Conservation (phyloP, 2,329 filamentous ascomycete species). For the Fusarium torulosum region DNA sequence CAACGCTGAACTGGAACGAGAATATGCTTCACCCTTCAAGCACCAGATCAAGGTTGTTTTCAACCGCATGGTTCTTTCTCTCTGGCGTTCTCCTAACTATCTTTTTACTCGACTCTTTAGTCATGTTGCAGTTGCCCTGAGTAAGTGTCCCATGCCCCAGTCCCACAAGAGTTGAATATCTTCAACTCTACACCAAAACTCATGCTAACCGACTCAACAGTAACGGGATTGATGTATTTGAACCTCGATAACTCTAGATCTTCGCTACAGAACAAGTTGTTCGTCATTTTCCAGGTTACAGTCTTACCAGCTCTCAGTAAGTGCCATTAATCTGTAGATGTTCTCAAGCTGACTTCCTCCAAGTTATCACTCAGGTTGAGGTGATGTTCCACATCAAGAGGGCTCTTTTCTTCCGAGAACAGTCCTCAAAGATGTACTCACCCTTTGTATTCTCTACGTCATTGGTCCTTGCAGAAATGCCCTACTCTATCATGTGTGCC, state of each 20-base stretch:
- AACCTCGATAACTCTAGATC: conserved; percentile 80
- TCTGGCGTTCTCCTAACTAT: conserved; percentile 90
- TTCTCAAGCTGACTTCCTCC: too few relatives aligned
- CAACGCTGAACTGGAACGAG: conserved; percentile 71
- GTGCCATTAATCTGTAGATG: too few relatives aligned
- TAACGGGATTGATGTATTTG: conserved; percentile 84
- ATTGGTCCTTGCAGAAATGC: conserved; percentile 86
- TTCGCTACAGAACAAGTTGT: conserved; percentile 86
- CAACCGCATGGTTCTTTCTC: conserved; percentile 78
- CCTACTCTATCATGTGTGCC: conserved; percentile 84
- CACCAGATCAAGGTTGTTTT: conserved; percentile 85
- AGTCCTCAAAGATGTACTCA: conserved; percentile 87
- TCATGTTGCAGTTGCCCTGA: conserved; percentile 80
- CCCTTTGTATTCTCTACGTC: conserved; percentile 81
- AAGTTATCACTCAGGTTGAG: conserved; percentile 82
- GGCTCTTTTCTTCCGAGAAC: conserved; percentile 87
- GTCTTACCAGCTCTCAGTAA: conserved; percentile 79
- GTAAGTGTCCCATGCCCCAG: background rate
- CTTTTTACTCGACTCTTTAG: conserved; percentile 89
- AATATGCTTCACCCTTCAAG: conserved; percentile 83
- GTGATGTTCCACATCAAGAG: conserved; percentile 82
- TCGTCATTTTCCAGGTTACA: conserved; percentile 90
- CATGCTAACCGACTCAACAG: background rate
- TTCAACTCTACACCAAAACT: background rate
- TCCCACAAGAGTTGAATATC: too few relatives aligned